Base-by-base conservation (phyloP, 139 green algal species). In the Volvox africanus region DNA sequence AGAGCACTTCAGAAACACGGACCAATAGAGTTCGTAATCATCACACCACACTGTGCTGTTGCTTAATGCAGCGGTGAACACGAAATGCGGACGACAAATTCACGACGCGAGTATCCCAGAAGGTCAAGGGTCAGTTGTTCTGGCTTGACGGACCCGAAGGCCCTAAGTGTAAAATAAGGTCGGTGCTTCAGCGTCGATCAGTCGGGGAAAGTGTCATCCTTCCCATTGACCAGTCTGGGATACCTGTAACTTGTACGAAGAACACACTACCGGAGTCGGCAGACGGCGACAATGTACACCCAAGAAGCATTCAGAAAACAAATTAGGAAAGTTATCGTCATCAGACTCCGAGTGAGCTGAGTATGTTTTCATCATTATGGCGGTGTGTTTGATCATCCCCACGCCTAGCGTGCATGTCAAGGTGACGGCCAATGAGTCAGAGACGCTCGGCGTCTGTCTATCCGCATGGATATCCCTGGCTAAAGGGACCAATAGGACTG, bases 1-100 rank as follows among this genome's bases (percentile, higher is more conserved):
- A 80, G 89, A 92, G 82, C 96, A 88, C 87, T 89, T 97, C 92
- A 93, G 95, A 94, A 97, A 97, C 96, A 97, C 96, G 96, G 94
- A 97, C 94, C 95, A 97, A 95, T 94, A 55, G 44, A 90, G 90
- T 83, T 93, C 92, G 92, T 80, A 80, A 92, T 97, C 94, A 93
- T 96, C 94, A 89, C 32, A 35, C 80, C 61, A 68, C 33, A 73
- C 65, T 73, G 30, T 68, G 61, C 69, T 69, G 28, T 79, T n/a
- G n/a, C n/a, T n/a, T n/a, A n/a, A 79, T 73, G 65, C 6, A 35
- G 28, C 26, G 30, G 71, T 35, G 68, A 77, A 77, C 17, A 21
- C 30, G 68, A 33, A 75, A 28, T 24, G 6, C 11, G 14, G 24
- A 75, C 24, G 67, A 28, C 24, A 75, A 12, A 75, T 26, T 2